Evolutionary conservation across 2,329 filamentous ascomycete species (phyloP).

Genomic region (Nemania bipapillata): DNA sequence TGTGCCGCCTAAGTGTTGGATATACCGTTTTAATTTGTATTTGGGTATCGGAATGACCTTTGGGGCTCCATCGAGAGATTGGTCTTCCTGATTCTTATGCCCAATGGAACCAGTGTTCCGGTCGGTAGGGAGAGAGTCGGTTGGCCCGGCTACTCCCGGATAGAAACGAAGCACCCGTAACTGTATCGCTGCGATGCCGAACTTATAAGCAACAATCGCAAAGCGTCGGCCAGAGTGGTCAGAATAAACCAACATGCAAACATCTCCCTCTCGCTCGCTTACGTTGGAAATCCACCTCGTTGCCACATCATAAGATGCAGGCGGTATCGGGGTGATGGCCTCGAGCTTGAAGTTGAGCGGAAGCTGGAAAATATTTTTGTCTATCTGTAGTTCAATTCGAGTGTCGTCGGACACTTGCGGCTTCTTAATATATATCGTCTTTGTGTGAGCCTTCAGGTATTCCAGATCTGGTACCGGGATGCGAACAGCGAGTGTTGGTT

Average conservation of each 20-base stretch:
- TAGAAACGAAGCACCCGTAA: no score
- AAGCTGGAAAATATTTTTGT: not conserved
- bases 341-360: not conserved
- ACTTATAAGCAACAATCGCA: no score
- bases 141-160: no score
- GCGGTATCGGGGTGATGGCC: not conserved
- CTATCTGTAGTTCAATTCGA: not conserved
- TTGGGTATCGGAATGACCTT: no score
- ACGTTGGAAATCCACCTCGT: slow-evolving; percentile 1
- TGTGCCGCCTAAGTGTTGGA: no score
- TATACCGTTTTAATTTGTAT: no score
- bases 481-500: not conserved
- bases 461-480: not conserved
- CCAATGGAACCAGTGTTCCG: no score
- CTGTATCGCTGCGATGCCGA: no score
- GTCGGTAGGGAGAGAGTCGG: no score
- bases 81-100: no score
- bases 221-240: not conserved
- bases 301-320: not conserved
- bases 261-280: not conserved
- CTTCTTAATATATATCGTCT: slow-evolving; percentile 3
- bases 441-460: not conserved
- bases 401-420: not conserved
- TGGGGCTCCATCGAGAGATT: no score
- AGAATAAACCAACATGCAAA: slow-evolving; percentile 1